phyloP scores from a whole-genome alignment of 805 yeast species.

The Priceomyces fermenticarens region DNA sequence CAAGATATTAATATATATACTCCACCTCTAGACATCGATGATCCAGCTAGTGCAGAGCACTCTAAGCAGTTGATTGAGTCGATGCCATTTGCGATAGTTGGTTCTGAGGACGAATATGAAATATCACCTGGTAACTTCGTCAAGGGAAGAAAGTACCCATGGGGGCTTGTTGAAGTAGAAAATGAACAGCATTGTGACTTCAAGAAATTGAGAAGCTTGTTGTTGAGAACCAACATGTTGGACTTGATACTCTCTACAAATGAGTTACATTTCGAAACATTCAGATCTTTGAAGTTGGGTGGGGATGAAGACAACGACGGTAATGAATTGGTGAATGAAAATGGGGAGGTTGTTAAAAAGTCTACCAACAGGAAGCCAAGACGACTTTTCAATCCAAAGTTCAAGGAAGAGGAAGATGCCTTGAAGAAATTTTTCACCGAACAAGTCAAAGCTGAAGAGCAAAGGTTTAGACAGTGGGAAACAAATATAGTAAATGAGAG shows the following conservation, averaged over 20 bases:
- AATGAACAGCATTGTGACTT: slow-evolving; percentile 85
- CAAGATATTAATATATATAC: slow-evolving; percentile 82
- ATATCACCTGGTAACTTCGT: slow-evolving; percentile 60
- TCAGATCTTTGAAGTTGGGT: slow-evolving; percentile 69
- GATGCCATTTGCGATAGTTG: slow-evolving; percentile 85
- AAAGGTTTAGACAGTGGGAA: slow-evolving; percentile 98
- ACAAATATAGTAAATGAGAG: slow-evolving; percentile 93
- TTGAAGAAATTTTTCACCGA: slow-evolving; percentile 93
- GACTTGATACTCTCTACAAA: slow-evolving; percentile 78
- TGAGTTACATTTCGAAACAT: slow-evolving; percentile 77
- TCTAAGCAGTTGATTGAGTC: slow-evolving; percentile 75
- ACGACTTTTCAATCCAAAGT: slow-evolving; percentile 76
- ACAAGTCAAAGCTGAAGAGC: slow-evolving; percentile 93
- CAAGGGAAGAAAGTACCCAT: slow-evolving; percentile 81
- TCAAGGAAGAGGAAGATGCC: slow-evolving; percentile 93
- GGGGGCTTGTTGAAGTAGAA: slow-evolving; percentile 89
- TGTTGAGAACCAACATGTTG: slow-evolving; percentile 79
- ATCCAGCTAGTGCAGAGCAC: slow-evolving; percentile 74
- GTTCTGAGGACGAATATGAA: slow-evolving; percentile 70
- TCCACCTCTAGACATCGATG: slow-evolving; percentile 76
- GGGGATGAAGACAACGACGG: slow-evolving; percentile 30
- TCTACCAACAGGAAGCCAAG: slow-evolving; percentile 45
- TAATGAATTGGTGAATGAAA: slow-evolving; percentile 25
- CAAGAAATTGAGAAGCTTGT: slow-evolving; percentile 71
- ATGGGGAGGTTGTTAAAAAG: slow-evolving; percentile 29